Percentiles rank a stretch among this genome's conserved stretches.
Conservation (phyloP, 2,329 filamentous ascomycete species). For the Botrytis hyacinthi region DNA sequence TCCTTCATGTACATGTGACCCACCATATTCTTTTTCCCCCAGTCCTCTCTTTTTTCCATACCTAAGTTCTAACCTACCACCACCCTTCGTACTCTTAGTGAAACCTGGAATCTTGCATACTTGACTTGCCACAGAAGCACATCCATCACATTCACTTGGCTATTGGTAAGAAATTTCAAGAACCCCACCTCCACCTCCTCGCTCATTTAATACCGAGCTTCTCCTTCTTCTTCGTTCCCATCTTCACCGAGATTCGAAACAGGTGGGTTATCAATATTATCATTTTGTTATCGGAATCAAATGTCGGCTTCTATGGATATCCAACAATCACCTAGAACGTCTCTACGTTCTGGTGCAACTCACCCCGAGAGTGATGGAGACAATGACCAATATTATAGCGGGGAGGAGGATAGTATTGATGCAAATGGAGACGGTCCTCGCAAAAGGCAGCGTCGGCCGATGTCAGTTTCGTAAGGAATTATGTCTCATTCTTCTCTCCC, state of each 20-base stretch:
- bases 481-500: conserved; percentile 34
- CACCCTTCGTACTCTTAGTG: too few relatives aligned
- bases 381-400: conserved; percentile 31
- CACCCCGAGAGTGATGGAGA: conserved; percentile 39
- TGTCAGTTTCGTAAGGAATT: conserved; percentile 49
- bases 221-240: conserved; percentile 27
- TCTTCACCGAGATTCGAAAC: conserved; percentile 33
- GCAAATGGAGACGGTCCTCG: conserved; percentile 39
- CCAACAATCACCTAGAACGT: conserved; percentile 34
- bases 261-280: conserved; percentile 4
- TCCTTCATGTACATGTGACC: background rate
- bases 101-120: background rate
- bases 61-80: too few relatives aligned
- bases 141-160: background rate
- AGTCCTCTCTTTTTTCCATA: background rate
- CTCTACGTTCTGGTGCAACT: conserved; percentile 30
- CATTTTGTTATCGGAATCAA: conserved; percentile 1
- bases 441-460: conserved; percentile 47
- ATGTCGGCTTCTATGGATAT: conserved; percentile 33
- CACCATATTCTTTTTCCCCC: background rate
- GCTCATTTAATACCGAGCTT: conserved; percentile 28
- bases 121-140: background rate
- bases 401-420: conserved; percentile 37
- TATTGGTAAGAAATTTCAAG: background rate
- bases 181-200: conserved; percentile 17